phyloP scores from a whole-genome alignment of 1,284 basidiomycete genomes.

The Ustilago sp. region DNA sequence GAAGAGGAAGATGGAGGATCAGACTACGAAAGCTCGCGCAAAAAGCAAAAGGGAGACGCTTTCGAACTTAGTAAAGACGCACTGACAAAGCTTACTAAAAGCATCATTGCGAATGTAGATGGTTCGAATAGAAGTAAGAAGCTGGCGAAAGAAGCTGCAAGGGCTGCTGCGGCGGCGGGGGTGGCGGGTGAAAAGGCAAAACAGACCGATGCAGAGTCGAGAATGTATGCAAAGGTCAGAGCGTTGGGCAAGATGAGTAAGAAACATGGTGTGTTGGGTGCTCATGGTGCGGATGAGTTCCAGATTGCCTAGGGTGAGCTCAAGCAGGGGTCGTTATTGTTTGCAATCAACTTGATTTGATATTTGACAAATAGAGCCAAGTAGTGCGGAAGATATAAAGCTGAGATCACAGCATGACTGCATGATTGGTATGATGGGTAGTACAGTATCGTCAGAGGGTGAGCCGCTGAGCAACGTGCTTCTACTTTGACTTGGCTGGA shows the following conservation, averaged over 20 bases:
- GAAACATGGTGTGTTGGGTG: constrained; percentile 82
- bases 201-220: constrained; percentile 77
- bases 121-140: constrained; percentile 67
- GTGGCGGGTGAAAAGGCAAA: constrained; percentile 23
- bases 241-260: constrained; percentile 84
- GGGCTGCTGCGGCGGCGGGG: constrained; percentile 18
- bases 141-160: constrained; percentile 16
- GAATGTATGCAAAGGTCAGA: constrained; percentile 89
- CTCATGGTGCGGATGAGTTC: constrained; percentile 74
- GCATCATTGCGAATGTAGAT: constrained; percentile 71
- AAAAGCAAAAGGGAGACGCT: constrained; percentile 18
- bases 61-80: constrained; percentile 29
- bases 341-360: neutral
- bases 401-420: too few relatives aligned
- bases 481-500: neutral
- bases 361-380: neutral
- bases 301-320: constrained; percentile 49
- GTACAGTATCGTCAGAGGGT: too few relatives aligned
- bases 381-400: neutral
- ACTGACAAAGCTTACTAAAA: constrained; percentile 22
- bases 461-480: too few relatives aligned
- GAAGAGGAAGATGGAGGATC: constrained; percentile 30
- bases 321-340: neutral
- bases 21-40: constrained; percentile 34
- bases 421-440: too few relatives aligned